Evolutionary conservation across 768 basidiomycete species (phyloP).

Genomic region (Boletellus sp.): DNA sequence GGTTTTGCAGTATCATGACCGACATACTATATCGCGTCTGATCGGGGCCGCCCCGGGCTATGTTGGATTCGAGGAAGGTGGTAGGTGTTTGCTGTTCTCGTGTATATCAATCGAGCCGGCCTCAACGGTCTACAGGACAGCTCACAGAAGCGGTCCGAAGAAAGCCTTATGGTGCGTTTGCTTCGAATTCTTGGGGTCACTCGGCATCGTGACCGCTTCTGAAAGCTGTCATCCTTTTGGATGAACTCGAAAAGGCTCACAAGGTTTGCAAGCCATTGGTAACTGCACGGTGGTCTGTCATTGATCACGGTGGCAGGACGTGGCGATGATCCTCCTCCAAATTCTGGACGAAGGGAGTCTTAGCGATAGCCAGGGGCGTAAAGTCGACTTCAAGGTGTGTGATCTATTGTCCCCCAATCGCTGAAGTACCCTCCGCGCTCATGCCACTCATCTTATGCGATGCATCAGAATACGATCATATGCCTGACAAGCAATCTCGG

Average conservation of each 20-base stretch:
- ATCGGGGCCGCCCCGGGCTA: slow-evolving; percentile 94
- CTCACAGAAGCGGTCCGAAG: slow-evolving; percentile 63
- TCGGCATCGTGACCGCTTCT: neutral
- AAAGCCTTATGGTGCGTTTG: slow-evolving; percentile 47
- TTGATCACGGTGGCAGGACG: slow-evolving; percentile 47
- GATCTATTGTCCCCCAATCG: neutral
- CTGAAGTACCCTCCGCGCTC: neutral
- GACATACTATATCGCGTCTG: slow-evolving; percentile 85
- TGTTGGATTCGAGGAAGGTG: slow-evolving; percentile 71
- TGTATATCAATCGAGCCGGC: neutral
- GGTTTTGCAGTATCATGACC: slow-evolving; percentile 70
- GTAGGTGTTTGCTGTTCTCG: slow-evolving; percentile 33
- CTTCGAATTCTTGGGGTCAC: neutral
- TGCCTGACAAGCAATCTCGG: slow-evolving; percentile 88
- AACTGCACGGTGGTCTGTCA: neutral
- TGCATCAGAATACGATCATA: slow-evolving; percentile 79
- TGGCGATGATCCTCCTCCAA: slow-evolving; percentile 86
- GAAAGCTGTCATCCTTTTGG: slow-evolving; percentile 59
- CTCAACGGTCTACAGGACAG: slow-evolving; percentile 38
- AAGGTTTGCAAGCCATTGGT: slow-evolving; percentile 42
- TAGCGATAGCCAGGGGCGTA: slow-evolving; percentile 89
- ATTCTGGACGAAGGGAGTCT: slow-evolving; percentile 87
- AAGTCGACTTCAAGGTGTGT: slow-evolving; percentile 81
- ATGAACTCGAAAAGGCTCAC: slow-evolving; percentile 78
- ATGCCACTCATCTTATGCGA: neutral